Evolutionary conservation across 371 early-diverging fungal species (phyloP), one percentile per base, ranked within the genome.

Genomic region (Choanephora cucurbitarum): DNA sequence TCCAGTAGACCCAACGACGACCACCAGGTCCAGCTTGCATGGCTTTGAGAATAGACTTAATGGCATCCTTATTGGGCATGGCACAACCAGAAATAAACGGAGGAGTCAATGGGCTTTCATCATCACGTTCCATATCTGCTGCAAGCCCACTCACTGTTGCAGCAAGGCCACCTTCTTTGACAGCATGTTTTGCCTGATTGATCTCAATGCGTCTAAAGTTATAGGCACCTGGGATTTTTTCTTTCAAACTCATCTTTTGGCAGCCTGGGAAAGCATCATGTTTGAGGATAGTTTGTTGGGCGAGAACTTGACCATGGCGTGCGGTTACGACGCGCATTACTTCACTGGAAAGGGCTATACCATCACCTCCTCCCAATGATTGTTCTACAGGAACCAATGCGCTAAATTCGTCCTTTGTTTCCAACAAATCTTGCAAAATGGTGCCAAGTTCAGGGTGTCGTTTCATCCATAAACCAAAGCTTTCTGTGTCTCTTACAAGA

Each of bases 211-310:
- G 70, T 21, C 89, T 74, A 55, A 74, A 88, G 44, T 88, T 88
- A 44, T 84, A 84, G 13, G 84, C 86, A 49, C 87, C 89, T 10
- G 85, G 85, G 0, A 89, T 71, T 24, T 87, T 76, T 44, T 89
- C 90, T 33, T 73, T 67, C 32, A 89, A 64, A 21, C 80, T 80
- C 64, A 85, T 69, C 46, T 86, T 84, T 60, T 89, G 90, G 24
- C 86, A 85, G 2, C 88, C 88, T 11, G 87, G 90, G 68, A 88
- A 89, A 21, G 84, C 78, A 52, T 88, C 89, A 34, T 79, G 80
- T 46, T 89, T 89, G 44, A 89, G 55, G 46, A 89, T 89, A 0
- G 86, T 87, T 39, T 82, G 78, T 39, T 81, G 80, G 0, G 82
- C 83, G 39, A 89, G 68, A 0, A 89, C 88, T 34, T 80, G 81